These are phyloP conservation scores for Cicer yamashitae DNA, from an alignment of 306 rosid species.

Conservation along the genomic window DNA sequence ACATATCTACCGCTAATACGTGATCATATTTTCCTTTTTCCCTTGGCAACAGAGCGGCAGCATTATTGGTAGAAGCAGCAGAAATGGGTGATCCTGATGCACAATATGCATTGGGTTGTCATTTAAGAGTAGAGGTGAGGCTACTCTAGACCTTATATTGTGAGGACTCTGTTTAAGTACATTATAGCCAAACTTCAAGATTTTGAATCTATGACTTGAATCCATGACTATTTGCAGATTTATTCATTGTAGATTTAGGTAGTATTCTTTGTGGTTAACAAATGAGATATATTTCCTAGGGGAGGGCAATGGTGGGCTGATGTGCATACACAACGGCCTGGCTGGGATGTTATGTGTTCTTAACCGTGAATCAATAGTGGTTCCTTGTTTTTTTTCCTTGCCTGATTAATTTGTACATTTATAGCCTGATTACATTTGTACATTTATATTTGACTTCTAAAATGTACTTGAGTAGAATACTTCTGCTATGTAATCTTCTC, in stretches of 20 bases:
- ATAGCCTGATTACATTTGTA: background rate
- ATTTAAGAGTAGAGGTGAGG: constrained; percentile 80
- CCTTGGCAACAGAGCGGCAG: constrained; percentile 71
- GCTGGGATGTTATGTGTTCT: background rate
- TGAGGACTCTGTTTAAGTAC: constrained; percentile 25
- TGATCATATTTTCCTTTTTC: constrained; percentile 26
- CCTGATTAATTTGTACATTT: constrained; percentile 20
- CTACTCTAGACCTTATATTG: constrained; percentile 14
- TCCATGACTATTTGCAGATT: constrained; percentile 4
- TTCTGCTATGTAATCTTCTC: constrained; percentile 7
- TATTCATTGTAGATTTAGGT: constrained; percentile 16
- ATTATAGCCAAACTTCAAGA: constrained; percentile 14
- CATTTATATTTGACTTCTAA: constrained; percentile 17
- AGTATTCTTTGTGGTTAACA: background rate
- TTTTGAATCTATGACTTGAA: background rate
- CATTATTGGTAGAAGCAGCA: constrained; percentile 90
- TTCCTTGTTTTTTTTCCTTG: constrained; percentile 24
- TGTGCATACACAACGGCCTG: background rate
- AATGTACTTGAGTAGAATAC: constrained; percentile 21
- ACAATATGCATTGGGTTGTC: constrained; percentile 87
- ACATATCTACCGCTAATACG: background rate
- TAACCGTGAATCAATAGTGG: constrained; percentile 6
- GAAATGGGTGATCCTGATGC: constrained; percentile 92
- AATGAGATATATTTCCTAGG: constrained; percentile 28
- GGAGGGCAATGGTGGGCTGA: constrained; percentile 9